phyloP scores from a whole-genome alignment of 2,329 filamentous ascomycete species.

The Cytospora piceae region DNA sequence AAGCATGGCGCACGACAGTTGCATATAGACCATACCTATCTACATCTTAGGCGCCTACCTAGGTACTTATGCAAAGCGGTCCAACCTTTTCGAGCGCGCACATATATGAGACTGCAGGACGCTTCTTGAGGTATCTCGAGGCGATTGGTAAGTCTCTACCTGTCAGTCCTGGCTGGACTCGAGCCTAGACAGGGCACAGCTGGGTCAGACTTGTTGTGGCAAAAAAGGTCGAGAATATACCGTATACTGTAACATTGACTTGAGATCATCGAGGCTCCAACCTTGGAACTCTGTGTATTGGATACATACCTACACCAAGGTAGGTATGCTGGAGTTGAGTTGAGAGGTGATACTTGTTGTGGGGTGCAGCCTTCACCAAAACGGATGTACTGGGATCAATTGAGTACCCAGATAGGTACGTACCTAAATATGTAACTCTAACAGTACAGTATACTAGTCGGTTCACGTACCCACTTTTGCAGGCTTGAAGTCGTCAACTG shows the following conservation, averaged over 20 bases:
- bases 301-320: too few relatives aligned
- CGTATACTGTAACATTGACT: background rate
- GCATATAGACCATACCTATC: too few relatives aligned
- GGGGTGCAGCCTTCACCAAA: background rate
- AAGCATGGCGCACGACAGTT: conserved; percentile 1
- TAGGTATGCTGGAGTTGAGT: too few relatives aligned
- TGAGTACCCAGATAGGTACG: too few relatives aligned
- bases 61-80: background rate
- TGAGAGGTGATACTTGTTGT: background rate
- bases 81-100: background rate
- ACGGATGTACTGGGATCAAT: background rate
- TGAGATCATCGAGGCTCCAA: too few relatives aligned
- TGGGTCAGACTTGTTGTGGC: background rate
- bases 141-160: background rate
- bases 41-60: too few relatives aligned
- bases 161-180: background rate
- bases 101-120: background rate
- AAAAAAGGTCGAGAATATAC: background rate
- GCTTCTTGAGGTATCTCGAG: background rate
- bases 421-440: too few relatives aligned
- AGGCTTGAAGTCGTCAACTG: too few relatives aligned
- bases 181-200: background rate
- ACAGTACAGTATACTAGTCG: too few relatives aligned
- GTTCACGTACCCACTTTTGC: background rate
- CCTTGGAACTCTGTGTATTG: too few relatives aligned